Evolutionary conservation across 768 basidiomycete genomes (phyloP), one percentile per base, ranked within the genome.

Genomic region (Mrakia hoshinonis): DNA sequence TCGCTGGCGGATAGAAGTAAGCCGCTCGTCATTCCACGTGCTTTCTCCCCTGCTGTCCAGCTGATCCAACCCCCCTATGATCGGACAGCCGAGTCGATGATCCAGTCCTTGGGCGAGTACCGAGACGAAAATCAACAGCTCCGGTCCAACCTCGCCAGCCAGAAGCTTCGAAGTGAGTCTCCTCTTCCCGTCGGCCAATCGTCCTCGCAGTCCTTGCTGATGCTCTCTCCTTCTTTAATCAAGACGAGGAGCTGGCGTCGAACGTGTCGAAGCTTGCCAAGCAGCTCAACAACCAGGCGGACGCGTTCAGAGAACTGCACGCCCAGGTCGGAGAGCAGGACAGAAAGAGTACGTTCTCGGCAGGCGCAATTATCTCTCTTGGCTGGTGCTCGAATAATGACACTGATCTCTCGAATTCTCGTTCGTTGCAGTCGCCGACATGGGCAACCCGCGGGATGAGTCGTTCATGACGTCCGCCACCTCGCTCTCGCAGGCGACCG

Each of bases 141-240:
- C 34, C 58, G 58, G 22, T 20, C 31, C 58, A 61, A 61, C n/a
- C 31, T 22, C 15, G 31, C 58, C 20, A 38, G 34, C 22, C 58
- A 61, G 36, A 61, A 61, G 58, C 58, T 61, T 36, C 58, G 58
- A 61, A 61, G 58, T 61, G 34, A 39, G 58, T 61, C 31, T 31
- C 31, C 31, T 24, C 5, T 20, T 29, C 10, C 15, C 26, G 49
- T 34, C 29, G 4, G 29, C 2, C 29, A 5, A 34, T 4, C 15
- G 15, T 31, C 3, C 7, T 18, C 22, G 0, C 10, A 31, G 13
- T 36, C 6, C 12, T 36, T 22, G 2, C 4, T 9, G 13, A 6
- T 31, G 4, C 22, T 11, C 13, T 39, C 0, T n/a, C 1, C 36
- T 39, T 39, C 2, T 3, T n/a, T n/a, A 9, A 15, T 15, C 43